Evolutionary conservation across 495 filamentous ascomycete genomes (phyloP).

Genomic region (Melanomma pulvis-pyrius): DNA sequence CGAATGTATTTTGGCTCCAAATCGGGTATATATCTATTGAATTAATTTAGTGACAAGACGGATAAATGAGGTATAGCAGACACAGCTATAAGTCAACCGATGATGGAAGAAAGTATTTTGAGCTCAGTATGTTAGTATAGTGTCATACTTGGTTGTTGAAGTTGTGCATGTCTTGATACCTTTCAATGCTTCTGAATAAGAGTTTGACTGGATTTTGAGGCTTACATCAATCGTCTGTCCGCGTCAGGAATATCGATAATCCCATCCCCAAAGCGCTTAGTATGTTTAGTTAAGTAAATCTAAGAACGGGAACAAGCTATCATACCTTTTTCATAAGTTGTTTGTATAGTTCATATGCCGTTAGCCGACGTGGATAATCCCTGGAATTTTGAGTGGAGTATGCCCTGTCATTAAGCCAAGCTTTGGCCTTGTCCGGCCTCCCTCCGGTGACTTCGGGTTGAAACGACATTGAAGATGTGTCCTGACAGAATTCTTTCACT

Average conservation of each 20-base stretch:
- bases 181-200: too few species aligned
- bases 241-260: constrained; percentile 7
- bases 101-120: too few species aligned
- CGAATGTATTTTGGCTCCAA: constrained; percentile 5
- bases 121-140: too few species aligned
- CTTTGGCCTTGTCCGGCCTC: neutral
- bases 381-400: neutral
- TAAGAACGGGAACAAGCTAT: neutral
- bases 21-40: constrained; percentile 14
- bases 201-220: neutral
- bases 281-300: neutral
- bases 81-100: too few species aligned
- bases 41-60: neutral
- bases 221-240: constrained; percentile 17
- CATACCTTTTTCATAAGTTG: neutral
- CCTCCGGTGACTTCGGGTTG: neutral
- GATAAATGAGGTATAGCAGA: too few species aligned
- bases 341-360: neutral
- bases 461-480: neutral
- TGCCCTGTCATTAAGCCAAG: constrained; percentile 6
- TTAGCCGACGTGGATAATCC: neutral
- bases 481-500: neutral
- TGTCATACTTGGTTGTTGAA: too few species aligned
- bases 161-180: too few species aligned
- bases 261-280: constrained; percentile 23